phyloP scores from a whole-genome alignment of 2,329 filamentous ascomycete genomes.

The Herpotrichia juniperi region DNA sequence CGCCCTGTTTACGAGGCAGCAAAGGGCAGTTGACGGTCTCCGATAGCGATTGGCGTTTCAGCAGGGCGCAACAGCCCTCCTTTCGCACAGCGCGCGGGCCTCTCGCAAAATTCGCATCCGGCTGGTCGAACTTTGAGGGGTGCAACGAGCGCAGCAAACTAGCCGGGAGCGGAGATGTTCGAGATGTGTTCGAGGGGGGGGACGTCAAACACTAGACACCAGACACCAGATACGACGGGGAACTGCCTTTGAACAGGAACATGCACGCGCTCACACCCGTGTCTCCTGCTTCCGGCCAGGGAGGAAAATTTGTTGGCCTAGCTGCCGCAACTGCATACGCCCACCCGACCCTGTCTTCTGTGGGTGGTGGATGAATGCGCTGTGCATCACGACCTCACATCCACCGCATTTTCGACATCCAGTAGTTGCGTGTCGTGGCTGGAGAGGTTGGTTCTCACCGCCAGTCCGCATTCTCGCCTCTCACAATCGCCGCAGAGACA shows the following conservation, averaged over 20 bases:
- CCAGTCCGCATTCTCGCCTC: conserved; percentile 29
- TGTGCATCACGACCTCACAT: conserved; percentile 9
- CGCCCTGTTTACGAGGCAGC: conserved; percentile 23
- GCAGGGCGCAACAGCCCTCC: neutral
- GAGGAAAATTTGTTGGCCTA: conserved; percentile 29
- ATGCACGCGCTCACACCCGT: conserved; percentile 16
- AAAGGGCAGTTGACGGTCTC: conserved; percentile 18
- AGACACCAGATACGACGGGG: neutral
- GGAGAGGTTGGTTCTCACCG: conserved; percentile 28
- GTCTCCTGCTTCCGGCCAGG: conserved; percentile 9
- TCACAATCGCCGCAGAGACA: conserved; percentile 9
- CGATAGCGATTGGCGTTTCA: conserved; percentile 32
- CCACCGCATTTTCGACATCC: neutral
- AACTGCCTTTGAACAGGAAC: neutral
- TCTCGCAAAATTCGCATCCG: conserved; percentile 19
- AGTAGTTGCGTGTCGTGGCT: conserved; percentile 15
- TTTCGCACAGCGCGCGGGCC: conserved; percentile 21
- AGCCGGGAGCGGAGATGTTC: neutral
- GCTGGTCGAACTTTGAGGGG: conserved; percentile 17
- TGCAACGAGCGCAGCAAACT: neutral
- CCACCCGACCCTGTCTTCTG: conserved; percentile 6
- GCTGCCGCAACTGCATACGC: conserved; percentile 22
- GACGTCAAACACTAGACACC: conserved; percentile 10
- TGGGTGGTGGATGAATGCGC: conserved; percentile 13
- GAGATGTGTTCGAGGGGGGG: neutral